These are phyloP conservation scores for Podila clonocystis DNA, from an alignment of 192 early-diverging fungal genomes.

Conservation along the genomic window DNA sequence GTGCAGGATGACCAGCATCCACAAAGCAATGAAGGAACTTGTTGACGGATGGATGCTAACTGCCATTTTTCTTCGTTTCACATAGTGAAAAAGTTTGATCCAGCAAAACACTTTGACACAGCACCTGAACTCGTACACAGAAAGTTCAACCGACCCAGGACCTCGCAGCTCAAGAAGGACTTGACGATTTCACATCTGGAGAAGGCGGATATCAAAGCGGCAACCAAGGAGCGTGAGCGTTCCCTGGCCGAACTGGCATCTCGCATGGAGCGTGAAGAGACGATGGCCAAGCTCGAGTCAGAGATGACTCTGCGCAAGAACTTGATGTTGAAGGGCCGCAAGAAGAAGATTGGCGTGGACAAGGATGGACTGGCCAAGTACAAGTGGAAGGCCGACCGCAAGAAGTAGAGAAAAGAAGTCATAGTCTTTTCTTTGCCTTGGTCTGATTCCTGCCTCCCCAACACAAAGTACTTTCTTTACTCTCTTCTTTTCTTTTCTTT, in stretches of 20 bases:
- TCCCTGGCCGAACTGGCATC: conserved; percentile 74
- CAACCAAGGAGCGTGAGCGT: conserved; percentile 62
- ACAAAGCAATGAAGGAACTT: no score
- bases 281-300: conserved; percentile 72
- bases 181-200: conserved; percentile 49
- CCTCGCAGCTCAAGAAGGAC: conserved; percentile 63
- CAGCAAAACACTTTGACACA: conserved; percentile 86
- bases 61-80: background rate
- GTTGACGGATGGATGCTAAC: no score
- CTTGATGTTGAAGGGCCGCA: conserved; percentile 84
- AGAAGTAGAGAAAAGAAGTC: conserved; percentile 61
- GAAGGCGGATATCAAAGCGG: conserved; percentile 51
- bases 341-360: conserved; percentile 85
- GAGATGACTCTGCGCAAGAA: conserved; percentile 85
- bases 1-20: no score
- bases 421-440: no score
- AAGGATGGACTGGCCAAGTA: conserved; percentile 83
- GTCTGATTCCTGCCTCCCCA: no score
- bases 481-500: no score
- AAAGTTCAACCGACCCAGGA: conserved; percentile 84
- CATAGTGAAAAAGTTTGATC: conserved; percentile 75
- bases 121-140: conserved; percentile 79
- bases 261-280: conserved; percentile 80
- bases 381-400: conserved; percentile 93
- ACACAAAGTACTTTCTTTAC: no score